Base-by-base conservation (phyloP, 2,329 filamentous ascomycete genomes). In the Teratosphaeriaceae sp. region DNA sequence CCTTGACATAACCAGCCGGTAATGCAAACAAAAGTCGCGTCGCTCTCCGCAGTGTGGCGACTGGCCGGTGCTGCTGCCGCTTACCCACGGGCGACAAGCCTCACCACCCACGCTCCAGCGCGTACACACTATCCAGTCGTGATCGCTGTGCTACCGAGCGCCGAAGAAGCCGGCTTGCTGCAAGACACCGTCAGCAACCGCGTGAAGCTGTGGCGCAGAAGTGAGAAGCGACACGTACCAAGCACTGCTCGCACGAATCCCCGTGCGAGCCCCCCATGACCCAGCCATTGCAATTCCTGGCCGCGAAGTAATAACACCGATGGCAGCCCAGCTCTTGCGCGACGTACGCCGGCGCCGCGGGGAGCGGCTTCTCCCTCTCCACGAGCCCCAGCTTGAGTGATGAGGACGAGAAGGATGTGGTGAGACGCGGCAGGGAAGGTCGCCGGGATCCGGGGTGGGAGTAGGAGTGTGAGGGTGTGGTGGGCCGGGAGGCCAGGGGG, bases 231-330 rank as follows among this genome's bases (percentile, higher is more conserved):
- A n/a, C n/a, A n/a, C 54, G 29, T 46, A 58, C 55, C 54, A 56
- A 45, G 42, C 55, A 58, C 19, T 44, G 42, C 43, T 64, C 61
- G 36, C 61, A 64, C 12, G 61, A 55, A 44, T 63, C 60, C 6
- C 60, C 59, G 19, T 51, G 45, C 15, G 51, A 46, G 16, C 61
- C 60, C 13, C 58, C 59, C 38, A 64, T 52, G 18, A 63, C 59
- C 48, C 56, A 64, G 20, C 61, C 61, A 34, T 61, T 57, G 49
- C 61, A 64, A 43, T 62, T 58, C 19, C 61, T 52, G 21, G 61
- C 59, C 16, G 53, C 56, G 45, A 55, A 62, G 53, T 64, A 64
- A 46, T 64, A 63, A 52, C 61, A 64, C 13, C 54, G 56, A 31
- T 57, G 55, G 40, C 58, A 64, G 27, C 48, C 58, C 12, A 63